A percentile compares a stretch with the other conserved stretches of the same genome.
These are phyloP conservation scores for Phytophthora citrophthora DNA, from an alignment of 352 stramenopile species.

Conservation along the genomic window DNA sequence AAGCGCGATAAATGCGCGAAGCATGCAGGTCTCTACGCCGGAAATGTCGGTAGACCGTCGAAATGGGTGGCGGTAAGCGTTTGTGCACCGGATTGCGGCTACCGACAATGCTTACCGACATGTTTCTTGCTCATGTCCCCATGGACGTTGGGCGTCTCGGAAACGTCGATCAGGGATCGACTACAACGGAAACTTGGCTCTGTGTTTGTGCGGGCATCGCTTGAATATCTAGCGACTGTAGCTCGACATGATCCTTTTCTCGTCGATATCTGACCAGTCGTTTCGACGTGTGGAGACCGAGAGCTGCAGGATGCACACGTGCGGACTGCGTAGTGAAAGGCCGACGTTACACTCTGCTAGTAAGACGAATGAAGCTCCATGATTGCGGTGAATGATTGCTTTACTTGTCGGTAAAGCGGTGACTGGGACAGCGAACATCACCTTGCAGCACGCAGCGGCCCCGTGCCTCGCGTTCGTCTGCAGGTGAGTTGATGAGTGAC, in stretches of 20 bases:
- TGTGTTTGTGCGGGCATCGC: too few relatives aligned
- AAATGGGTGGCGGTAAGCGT: slow-evolving; percentile 24
- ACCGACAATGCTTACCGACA: too few relatives aligned
- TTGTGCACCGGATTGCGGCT: slow-evolving; percentile 19
- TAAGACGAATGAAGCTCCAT: background rate
- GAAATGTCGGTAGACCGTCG: slow-evolving; percentile 8
- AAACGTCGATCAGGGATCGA: background rate
- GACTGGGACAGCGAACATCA: background rate
- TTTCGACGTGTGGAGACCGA: background rate
- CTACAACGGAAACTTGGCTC: too few relatives aligned
- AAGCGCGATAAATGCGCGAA: slow-evolving; percentile 9
- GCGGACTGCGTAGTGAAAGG: background rate
- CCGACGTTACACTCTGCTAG: background rate
- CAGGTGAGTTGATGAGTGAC: background rate
- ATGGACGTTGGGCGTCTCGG: background rate
- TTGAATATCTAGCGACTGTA: too few relatives aligned
- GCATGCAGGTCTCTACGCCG: slow-evolving; percentile 2
- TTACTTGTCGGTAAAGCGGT: too few relatives aligned
- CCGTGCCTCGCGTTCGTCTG: background rate
- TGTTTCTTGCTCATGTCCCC: background rate
- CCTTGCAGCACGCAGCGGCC: too few relatives aligned
- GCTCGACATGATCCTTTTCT: slow-evolving; percentile 10
- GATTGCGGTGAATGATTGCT: too few relatives aligned
- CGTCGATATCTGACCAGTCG: background rate
- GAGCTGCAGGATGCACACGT: background rate